These are phyloP conservation scores for Fusarium burgessii DNA, from an alignment of 2,329 filamentous ascomycete genomes.

Conservation along the genomic window DNA sequence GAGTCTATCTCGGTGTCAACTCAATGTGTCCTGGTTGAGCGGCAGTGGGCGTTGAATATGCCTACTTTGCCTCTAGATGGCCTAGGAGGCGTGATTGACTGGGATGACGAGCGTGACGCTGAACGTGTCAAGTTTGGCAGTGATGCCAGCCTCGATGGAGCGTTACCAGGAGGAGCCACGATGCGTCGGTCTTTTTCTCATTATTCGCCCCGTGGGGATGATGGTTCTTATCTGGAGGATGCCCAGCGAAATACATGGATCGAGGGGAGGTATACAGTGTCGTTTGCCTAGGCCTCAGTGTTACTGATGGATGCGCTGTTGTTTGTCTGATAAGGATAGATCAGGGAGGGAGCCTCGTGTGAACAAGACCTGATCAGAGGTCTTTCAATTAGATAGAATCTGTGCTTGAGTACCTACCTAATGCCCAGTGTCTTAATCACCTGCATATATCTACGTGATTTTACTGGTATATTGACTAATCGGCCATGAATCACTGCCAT, in stretches of 20 bases:
- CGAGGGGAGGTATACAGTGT: slow-evolving; percentile 34
- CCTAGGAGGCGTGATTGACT: slow-evolving; percentile 57
- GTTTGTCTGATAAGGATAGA: background rate
- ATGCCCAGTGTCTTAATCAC: background rate
- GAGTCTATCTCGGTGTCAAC: slow-evolving; percentile 58
- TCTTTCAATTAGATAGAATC: background rate
- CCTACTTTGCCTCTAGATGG: slow-evolving; percentile 51
- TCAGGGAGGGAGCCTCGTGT: background rate
- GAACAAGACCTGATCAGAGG: background rate
- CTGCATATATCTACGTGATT: background rate
- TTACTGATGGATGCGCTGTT: background rate
- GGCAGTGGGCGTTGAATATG: slow-evolving; percentile 50
- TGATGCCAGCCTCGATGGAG: slow-evolving; percentile 56
- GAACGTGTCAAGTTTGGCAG: slow-evolving; percentile 46
- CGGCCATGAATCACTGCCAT: background rate
- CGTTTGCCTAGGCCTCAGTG: slow-evolving; percentile 13
- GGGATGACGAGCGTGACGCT: slow-evolving; percentile 54
- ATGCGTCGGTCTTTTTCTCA: slow-evolving; percentile 49
- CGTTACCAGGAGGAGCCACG: slow-evolving; percentile 48
- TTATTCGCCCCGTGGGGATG: slow-evolving; percentile 57
- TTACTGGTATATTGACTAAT: background rate
- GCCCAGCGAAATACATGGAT: slow-evolving; percentile 32
- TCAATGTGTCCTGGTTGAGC: slow-evolving; percentile 54
- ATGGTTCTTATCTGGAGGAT: slow-evolving; percentile 53
- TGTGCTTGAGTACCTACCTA: background rate